Percentiles rank a stretch among this genome's conserved stretches.
Evolutionary conservation across 352 stramenopile species (phyloP).

Genomic region (Globisporangium yorkense): DNA sequence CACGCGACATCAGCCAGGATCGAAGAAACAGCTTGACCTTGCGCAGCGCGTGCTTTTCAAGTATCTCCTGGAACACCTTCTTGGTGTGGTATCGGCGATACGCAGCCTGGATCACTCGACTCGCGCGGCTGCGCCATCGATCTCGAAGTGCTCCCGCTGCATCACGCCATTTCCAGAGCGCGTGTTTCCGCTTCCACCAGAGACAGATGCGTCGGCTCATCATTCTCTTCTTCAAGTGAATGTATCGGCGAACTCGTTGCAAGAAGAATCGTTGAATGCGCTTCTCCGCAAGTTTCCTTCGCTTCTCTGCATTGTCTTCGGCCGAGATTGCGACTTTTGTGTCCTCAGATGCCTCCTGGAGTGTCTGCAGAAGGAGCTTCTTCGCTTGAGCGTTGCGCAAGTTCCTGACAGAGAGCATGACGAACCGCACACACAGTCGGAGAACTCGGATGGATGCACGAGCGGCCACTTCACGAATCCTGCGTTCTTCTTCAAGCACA

Average conservation of each 20-base stretch:
- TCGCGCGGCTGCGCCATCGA: conserved; percentile 18
- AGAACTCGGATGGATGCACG: conserved; percentile 16
- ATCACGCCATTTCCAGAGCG: conserved; percentile 22
- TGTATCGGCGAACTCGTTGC: conserved; percentile 31
- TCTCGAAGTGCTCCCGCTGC: conserved; percentile 7
- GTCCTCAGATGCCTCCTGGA: conserved; percentile 39
- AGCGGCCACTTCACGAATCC: background rate
- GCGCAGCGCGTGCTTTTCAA: conserved; percentile 31
- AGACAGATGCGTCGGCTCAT: conserved; percentile 38
- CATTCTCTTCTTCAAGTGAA: conserved; percentile 35
- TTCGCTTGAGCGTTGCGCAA: conserved; percentile 28
- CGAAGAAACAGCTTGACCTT: conserved; percentile 28
- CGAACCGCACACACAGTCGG: conserved; percentile 22
- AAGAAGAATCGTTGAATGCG: conserved; percentile 51
- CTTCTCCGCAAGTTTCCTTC: conserved; percentile 18
- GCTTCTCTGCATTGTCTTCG: background rate
- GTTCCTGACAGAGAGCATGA: conserved; percentile 26
- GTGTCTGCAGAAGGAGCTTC: conserved; percentile 27
- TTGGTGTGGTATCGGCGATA: conserved; percentile 28
- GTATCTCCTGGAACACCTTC: conserved; percentile 18
- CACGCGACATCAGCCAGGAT: conserved; percentile 38
- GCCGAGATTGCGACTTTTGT: conserved; percentile 6
- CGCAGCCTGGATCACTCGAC: conserved; percentile 36
- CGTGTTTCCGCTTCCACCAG: conserved; percentile 34
- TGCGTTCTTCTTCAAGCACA: background rate